Conservation (phyloP, 2,329 filamentous ascomycete species). For the Colletotrichum viniferum region DNA sequence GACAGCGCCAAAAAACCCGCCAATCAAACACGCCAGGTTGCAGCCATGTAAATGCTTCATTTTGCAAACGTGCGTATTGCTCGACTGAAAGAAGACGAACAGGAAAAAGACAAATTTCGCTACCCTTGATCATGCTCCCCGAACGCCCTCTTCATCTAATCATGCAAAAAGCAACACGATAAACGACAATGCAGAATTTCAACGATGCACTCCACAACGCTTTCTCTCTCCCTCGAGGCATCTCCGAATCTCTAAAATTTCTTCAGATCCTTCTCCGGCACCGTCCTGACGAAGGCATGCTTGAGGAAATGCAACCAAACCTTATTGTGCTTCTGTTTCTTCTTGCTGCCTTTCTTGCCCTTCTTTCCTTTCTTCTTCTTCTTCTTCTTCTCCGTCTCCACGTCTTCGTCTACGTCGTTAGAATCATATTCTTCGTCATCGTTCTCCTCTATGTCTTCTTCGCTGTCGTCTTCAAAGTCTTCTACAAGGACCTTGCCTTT, state of each 20-base stretch:
- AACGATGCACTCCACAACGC: background rate
- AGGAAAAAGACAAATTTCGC: background rate
- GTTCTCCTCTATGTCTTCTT: slow-evolving; percentile 27
- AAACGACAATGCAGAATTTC: background rate
- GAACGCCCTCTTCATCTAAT: slow-evolving; percentile 3
- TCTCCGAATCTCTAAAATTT: slow-evolving; percentile 31
- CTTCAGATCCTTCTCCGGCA: slow-evolving; percentile 68
- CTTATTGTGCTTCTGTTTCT: slow-evolving; percentile 63
- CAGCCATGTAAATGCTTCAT: background rate
- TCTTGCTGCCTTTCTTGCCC: slow-evolving; percentile 54
- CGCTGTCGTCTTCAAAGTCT: slow-evolving; percentile 29
- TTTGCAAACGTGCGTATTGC: background rate
- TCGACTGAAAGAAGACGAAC: background rate
- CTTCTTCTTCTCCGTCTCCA: slow-evolving; percentile 44
- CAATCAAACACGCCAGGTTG: background rate
- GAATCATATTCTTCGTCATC: slow-evolving; percentile 25
- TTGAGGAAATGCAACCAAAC: slow-evolving; percentile 79
- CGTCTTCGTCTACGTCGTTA: slow-evolving; percentile 30
- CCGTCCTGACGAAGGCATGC: slow-evolving; percentile 80
- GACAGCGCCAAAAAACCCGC: background rate
- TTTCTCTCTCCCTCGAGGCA: background rate
- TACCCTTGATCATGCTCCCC: background rate
- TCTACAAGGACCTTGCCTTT: slow-evolving; percentile 25
- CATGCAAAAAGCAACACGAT: background rate
- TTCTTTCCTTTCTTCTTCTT: slow-evolving; percentile 45